Evolutionary conservation across 805 yeast species (phyloP).

Genomic region (Saturnispora gosingensis): DNA sequence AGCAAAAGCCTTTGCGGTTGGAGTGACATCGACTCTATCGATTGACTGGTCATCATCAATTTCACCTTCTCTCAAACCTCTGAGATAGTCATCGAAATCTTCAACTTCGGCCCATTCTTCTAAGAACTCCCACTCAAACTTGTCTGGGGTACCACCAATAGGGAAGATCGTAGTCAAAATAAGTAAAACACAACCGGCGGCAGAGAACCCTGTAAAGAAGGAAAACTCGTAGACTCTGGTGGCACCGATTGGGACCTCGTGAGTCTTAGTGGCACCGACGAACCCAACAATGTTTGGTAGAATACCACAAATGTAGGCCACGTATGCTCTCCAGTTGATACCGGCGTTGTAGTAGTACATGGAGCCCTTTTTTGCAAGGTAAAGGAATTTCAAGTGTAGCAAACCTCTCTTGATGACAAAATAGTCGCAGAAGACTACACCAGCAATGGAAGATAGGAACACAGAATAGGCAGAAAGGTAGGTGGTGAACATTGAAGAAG

Average conservation of each 20-base stretch:
- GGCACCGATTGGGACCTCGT: conserved; percentile 68
- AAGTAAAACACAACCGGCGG: conserved; percentile 48
- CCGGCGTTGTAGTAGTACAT: conserved; percentile 61
- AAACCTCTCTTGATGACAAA: conserved; percentile 65
- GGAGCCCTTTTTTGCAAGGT: conserved; percentile 34
- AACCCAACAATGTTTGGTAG: conserved; percentile 82
- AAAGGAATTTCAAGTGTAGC: conserved; percentile 55
- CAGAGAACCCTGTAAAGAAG: conserved; percentile 66
- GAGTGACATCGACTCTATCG: not conserved
- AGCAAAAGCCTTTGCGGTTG: not conserved
- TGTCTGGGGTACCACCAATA: conserved; percentile 32
- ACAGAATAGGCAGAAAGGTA: conserved; percentile 76
- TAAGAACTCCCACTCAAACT: conserved; percentile 48
- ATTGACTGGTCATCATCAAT: not conserved
- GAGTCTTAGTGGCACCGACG: conserved; percentile 71
- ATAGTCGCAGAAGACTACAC: conserved; percentile 63
- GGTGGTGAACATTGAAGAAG: conserved; percentile 67
- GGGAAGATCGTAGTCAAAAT: conserved; percentile 46
- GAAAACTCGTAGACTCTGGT: conserved; percentile 61
- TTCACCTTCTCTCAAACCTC: not conserved
- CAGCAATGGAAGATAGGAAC: conserved; percentile 76
- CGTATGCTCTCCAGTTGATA: conserved; percentile 75
- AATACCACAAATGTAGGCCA: conserved; percentile 73
- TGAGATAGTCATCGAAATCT: conserved; percentile 38
- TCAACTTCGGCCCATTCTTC: conserved; percentile 60